Percentiles rank a stretch among this genome's conserved stretches.
Conservation (phyloP, 2,329 filamentous ascomycete genomes). For the Sarocladiaceae sp. region DNA sequence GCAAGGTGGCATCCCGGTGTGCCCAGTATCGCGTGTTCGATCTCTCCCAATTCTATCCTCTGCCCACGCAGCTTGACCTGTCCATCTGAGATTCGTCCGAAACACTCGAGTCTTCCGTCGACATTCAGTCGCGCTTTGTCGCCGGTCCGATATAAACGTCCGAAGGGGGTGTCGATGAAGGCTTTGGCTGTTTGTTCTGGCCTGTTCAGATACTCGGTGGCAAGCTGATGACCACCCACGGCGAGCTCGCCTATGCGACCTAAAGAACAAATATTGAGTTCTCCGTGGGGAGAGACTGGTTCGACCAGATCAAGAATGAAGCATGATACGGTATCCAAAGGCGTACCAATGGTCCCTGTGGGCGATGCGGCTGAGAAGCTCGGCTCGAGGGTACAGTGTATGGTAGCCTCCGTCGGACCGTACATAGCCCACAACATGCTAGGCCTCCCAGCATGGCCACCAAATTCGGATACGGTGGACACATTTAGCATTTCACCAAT, state of each 20-base stretch:
- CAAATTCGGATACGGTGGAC: constrained; percentile 73
- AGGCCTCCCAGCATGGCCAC: constrained; percentile 40
- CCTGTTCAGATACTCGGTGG: constrained; percentile 8
- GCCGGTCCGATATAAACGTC: constrained; percentile 74
- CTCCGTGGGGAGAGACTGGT: constrained; percentile 13
- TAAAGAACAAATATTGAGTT: constrained; percentile 50
- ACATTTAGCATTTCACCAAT: constrained; percentile 90
- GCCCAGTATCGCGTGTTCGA: constrained; percentile 63
- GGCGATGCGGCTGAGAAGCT: constrained; percentile 49
- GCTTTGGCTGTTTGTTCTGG: constrained; percentile 7
- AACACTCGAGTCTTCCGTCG: constrained; percentile 71
- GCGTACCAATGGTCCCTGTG: constrained; percentile 66
- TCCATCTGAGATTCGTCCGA: constrained; percentile 71
- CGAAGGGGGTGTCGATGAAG: constrained; percentile 54
- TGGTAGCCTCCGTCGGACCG: constrained; percentile 84
- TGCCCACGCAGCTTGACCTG: constrained; percentile 87
- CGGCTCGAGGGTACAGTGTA: constrained; percentile 75
- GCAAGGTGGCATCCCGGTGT: constrained; percentile 57
- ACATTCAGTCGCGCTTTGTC: constrained; percentile 67
- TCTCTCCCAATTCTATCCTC: constrained; percentile 71
- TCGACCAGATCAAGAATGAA: constrained; percentile 54
- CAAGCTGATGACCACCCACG: constrained; percentile 4
- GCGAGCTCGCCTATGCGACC: constrained; percentile 54
- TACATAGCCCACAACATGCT: constrained; percentile 90
- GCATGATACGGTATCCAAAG: constrained; percentile 74